A percentile compares a stretch with the other conserved stretches of the same genome.
phyloP scores from a whole-genome alignment of 805 yeast species.

The Ogataea methanolica region DNA sequence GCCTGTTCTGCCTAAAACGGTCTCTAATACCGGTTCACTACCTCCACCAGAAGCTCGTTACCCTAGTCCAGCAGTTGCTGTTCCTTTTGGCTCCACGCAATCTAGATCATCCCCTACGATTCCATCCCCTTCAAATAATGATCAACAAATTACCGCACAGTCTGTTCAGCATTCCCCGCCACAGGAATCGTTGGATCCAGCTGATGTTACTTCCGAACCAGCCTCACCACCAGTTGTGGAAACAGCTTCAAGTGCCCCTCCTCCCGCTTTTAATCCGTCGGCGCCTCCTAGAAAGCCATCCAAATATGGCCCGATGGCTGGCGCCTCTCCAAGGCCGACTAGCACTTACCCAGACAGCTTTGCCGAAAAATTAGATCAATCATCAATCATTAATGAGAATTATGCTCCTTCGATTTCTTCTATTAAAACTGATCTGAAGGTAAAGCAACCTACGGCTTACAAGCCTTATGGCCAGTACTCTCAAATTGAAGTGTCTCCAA shows the following conservation, averaged over 20 bases:
- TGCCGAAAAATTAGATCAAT: not conserved
- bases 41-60: not conserved
- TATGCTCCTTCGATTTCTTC: slow-evolving; percentile 12
- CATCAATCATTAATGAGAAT: not conserved
- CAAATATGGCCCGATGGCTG: slow-evolving; percentile 3
- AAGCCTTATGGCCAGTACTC: slow-evolving; percentile 4
- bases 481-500: slow-evolving; percentile 8
- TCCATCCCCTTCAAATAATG: not conserved
- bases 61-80: not conserved
- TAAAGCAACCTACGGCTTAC: slow-evolving; percentile 13
- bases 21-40: not conserved
- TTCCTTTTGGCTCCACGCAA: not conserved
- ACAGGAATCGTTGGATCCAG: not conserved
- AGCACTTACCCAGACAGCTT: not conserved
- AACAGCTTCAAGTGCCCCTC: not conserved
- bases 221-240: not conserved
- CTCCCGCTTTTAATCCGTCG: slow-evolving; percentile 6
- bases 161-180: not conserved
- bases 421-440: slow-evolving; percentile 10
- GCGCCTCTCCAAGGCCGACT: slow-evolving; percentile 1
- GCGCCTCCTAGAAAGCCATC: slow-evolving; percentile 6
- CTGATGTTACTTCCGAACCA: not conserved
- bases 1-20: not conserved
- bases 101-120: not conserved
- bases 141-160: not conserved